Percentiles rank a stretch among this genome's conserved stretches.
These are phyloP conservation scores for Trichoderma harzianum DNA, from an alignment of 2,329 filamentous ascomycete species.

Conservation along the genomic window DNA sequence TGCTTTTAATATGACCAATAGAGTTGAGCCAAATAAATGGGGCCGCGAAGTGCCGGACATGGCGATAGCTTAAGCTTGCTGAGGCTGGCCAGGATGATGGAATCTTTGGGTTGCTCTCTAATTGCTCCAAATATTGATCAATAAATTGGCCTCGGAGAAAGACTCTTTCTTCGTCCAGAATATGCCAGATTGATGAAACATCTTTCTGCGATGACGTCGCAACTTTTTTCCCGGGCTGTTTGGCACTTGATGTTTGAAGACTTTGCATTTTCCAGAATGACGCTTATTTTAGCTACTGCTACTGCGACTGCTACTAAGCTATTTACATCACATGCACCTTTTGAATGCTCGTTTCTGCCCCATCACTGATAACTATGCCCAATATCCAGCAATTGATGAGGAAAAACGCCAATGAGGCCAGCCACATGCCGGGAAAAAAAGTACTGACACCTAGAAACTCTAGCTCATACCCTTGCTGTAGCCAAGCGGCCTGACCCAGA, in stretches of 20 bases:
- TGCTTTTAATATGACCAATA: conserved; percentile 34
- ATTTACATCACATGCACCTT: conserved; percentile 23
- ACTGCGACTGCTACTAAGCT: not conserved
- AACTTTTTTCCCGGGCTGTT: not conserved
- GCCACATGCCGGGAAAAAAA: conserved; percentile 82
- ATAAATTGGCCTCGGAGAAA: not conserved
- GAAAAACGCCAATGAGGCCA: conserved; percentile 75
- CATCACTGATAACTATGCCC: conserved; percentile 72
- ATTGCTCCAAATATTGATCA: not conserved
- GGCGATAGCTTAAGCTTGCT: not conserved
- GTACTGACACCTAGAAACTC: conserved; percentile 79
- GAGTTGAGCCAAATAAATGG: not conserved
- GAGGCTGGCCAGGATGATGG: not conserved
- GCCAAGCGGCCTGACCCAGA: conserved; percentile 68
- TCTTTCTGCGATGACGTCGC: not conserved
- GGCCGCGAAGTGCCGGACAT: not conserved
- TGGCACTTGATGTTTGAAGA: not conserved
- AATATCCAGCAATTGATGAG: conserved; percentile 83
- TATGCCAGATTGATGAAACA: not conserved
- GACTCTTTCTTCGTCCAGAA: not conserved
- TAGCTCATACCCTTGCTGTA: conserved; percentile 70
- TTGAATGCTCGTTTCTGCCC: conserved; percentile 24
- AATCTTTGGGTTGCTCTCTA: not conserved
- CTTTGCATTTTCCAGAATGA: not conserved
- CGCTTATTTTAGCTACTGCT: not conserved